Evolutionary conservation across 1,284 basidiomycete genomes (phyloP), one percentile per base, ranked within the genome.

Genomic region (Mycosarcoma maydis): DNA sequence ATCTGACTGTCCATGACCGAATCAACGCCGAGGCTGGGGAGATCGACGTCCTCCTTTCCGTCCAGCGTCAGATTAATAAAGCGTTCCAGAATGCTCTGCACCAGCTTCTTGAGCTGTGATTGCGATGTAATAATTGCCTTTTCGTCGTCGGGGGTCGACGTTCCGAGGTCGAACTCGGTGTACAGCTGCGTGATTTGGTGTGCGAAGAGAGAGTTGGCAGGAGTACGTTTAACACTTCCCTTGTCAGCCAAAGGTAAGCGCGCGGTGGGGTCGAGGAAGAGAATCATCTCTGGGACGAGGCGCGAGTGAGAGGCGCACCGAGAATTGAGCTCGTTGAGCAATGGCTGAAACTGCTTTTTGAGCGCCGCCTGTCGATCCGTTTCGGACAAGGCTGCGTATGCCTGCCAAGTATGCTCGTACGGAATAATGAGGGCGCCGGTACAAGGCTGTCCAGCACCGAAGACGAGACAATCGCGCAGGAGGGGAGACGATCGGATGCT

Each of bases 371-470:
- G 61, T 8, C 61, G 36, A 2, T 60, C 53, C 11, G 40, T 7
- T 16, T 59, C 39, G 16, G 52, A 42, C 32, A 53, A 22, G 4
- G 32, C 5, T 1, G 59, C 34, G 17, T 47, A 27, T 83, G 81
- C 27, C 83, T 83, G 2, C 60, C 60, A 60, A n/a, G 82, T 84
- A 0, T 83, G 71, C 13, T 86, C 85, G 1, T 87, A 85, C 0
- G 86, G 86, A n/a, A 88, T 82, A 51, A 89, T 85, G 11, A 88
- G 80, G 4, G 84, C 85, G 5, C 88, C 88, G 6, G 85, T 83
- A 56, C 87, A 86, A 5, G 86, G 84, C 37, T 85, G 82, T 6
- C 83, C 85, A 17, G 85, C 83, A 7, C 88, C 88, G 45, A 89
- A 89, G 41, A 89, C 85, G 64, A 89, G 85, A 23, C 86, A 87